Percentiles rank a stretch among this genome's conserved stretches.
These are phyloP conservation scores for Melocanna baccifera DNA, from an alignment of 176 grass and related monocot species.

Conservation along the genomic window DNA sequence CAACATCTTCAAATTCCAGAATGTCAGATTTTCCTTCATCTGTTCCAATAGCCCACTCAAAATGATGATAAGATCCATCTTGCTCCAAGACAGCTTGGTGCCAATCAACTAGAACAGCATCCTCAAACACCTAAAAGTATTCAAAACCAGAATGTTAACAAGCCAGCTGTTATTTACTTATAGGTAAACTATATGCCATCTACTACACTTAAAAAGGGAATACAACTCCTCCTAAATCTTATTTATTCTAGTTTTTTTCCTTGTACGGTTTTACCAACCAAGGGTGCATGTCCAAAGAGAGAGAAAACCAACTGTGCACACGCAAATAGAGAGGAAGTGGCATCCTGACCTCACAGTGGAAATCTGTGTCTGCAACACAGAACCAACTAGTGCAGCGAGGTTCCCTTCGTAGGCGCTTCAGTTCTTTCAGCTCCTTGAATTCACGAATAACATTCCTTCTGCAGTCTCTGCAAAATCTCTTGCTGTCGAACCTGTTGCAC, in stretches of 20 bases:
- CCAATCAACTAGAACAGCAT: conserved; percentile 71
- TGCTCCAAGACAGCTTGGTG: conserved; percentile 53
- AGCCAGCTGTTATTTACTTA: background rate
- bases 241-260: background rate
- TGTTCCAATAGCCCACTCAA: conserved; percentile 85
- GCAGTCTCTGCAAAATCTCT: conserved; percentile 95
- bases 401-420: conserved; percentile 71
- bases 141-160: background rate
- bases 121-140: conserved; percentile 62
- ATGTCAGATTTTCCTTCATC: conserved; percentile 75
- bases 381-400: conserved; percentile 78
- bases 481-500: conserved; percentile 83
- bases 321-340: background rate
- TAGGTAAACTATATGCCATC: background rate
- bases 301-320: background rate
- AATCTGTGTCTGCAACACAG: conserved; percentile 74
- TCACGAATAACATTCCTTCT: conserved; percentile 89
- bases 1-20: conserved; percentile 68
- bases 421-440: conserved; percentile 92
- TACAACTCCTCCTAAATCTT: background rate
- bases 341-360: conserved; percentile 67
- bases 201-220: background rate
- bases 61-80: conserved; percentile 62
- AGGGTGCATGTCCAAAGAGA: background rate
- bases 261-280: background rate